Percentiles rank a stretch among this genome's conserved stretches.
phyloP scores from a whole-genome alignment of 2,329 filamentous ascomycete species.

The Cladophialophora exuberans region DNA sequence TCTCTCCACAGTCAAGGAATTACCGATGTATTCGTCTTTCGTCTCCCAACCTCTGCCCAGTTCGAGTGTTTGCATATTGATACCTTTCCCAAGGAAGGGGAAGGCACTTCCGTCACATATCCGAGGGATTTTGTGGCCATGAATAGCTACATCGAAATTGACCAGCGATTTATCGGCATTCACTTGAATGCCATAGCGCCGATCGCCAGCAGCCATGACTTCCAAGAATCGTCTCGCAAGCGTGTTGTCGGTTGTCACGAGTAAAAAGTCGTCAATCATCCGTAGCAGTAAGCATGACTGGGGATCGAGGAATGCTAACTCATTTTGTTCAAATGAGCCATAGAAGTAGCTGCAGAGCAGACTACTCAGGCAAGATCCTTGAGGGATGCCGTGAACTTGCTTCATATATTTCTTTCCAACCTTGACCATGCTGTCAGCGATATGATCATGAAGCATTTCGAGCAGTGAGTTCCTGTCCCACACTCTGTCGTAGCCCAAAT shows the following conservation, averaged over 20 bases:
- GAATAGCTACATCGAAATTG: slow-evolving; percentile 73
- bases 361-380: slow-evolving; percentile 86
- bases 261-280: slow-evolving; percentile 88
- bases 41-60: slow-evolving; percentile 70
- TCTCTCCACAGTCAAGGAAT: slow-evolving; percentile 79
- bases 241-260: slow-evolving; percentile 71
- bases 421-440: slow-evolving; percentile 83
- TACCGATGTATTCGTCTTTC: slow-evolving; percentile 61
- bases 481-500: slow-evolving; percentile 63
- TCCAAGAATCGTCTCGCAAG: slow-evolving; percentile 75
- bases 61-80: slow-evolving; percentile 75
- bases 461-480: slow-evolving; percentile 65
- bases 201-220: slow-evolving; percentile 77
- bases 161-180: slow-evolving; percentile 78
- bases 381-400: slow-evolving; percentile 87
- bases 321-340: slow-evolving; percentile 74
- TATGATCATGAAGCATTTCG: slow-evolving; percentile 73
- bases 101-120: slow-evolving; percentile 60
- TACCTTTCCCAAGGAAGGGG: slow-evolving; percentile 83
- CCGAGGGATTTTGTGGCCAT: slow-evolving; percentile 56
- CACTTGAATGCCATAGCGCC: slow-evolving; percentile 78
- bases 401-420: slow-evolving; percentile 87
- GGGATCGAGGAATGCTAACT: slow-evolving; percentile 67
- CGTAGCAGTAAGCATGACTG: slow-evolving; percentile 69
- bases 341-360: slow-evolving; percentile 96